Conservation (phyloP, 177 flowering plant species). For the Vitis hybrid region DNA sequence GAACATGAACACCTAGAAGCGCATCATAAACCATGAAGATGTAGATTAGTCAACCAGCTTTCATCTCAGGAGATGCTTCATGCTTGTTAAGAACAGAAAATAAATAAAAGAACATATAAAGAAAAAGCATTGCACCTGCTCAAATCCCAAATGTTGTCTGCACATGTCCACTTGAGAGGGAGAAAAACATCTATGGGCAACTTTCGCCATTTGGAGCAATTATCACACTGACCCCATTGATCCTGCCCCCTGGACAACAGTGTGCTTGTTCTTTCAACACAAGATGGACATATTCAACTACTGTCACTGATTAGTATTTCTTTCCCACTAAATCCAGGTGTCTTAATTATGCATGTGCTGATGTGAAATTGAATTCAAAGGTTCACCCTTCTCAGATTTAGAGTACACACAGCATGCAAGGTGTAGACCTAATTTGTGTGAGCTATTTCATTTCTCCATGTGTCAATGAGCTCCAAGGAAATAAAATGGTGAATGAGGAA, state of each 20-base stretch:
- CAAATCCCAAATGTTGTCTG: constrained; percentile 76
- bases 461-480: not conserved
- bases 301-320: not conserved
- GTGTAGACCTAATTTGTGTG: not conserved
- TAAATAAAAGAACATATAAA: not conserved
- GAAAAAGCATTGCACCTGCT: constrained; percentile 48
- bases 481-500: not conserved
- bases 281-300: not conserved
- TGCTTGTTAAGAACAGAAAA: not conserved
- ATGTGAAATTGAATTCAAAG: not conserved
- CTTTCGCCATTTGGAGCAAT: constrained; percentile 86
- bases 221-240: constrained; percentile 97
- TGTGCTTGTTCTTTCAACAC: constrained; percentile 3
- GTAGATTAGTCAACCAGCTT: not conserved
- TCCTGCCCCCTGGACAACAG: constrained; percentile 62
- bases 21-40: constrained; percentile 4
- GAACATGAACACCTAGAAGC: constrained; percentile 66
- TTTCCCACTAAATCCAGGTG: not conserved
- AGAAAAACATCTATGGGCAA: constrained; percentile 79
- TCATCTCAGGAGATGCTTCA: not conserved
- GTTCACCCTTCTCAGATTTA: not conserved
- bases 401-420: not conserved
- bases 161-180: constrained; percentile 81
- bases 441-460: not conserved
- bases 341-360: not conserved